Base-by-base conservation (phyloP, 1,284 basidiomycete genomes). In the Rhodotorula glutinis region DNA sequence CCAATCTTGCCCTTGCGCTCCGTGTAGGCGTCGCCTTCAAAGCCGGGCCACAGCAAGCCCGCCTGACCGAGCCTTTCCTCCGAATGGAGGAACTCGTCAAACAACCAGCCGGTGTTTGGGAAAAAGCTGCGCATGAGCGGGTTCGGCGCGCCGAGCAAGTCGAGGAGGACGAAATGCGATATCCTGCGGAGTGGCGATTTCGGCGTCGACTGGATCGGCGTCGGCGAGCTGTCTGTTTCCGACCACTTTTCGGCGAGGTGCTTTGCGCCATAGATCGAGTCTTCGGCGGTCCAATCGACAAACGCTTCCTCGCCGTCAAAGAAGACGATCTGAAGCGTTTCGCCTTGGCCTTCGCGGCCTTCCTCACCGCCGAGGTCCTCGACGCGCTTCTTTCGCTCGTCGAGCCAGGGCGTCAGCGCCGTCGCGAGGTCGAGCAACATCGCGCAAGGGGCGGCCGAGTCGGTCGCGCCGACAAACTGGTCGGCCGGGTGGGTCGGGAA, bases 231-330 rank as follows among this genome's bases (percentile, higher is more conserved):
- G 40, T 46, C 79, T 47, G 77, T 70, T 30, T 63, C 44, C 14
- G 65, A 60, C 94, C 94, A 97, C 76, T 86, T 86, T 56, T 87
- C 81, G 7, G 92, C 91, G 29, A 97, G 83, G 79, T 96, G 90
- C 73, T 91, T 92, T 51, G 93, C 88, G 29, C 96, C 96, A 77
- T 99, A 99, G 56, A 94, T 87, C 1, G 91, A 94, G 79, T 99
- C 96, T 0, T 84, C 86, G 44, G 83, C 83, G 1, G 92, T 92
- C 96, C 96, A 99, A 47, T 85, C 82, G 44, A 86, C 82, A 79
- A 94, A 98, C 0, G 96, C 96, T 79, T 99, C 96, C 79, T 99
- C 96, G 5, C 96, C 96, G 75, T 99, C 97, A 70, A 99, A 94
- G 77, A 98, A 96, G 27, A 98, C 82, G n/a, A 98, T 82, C 78